Evolutionary conservation across 2,329 filamentous ascomycete genomes (phyloP), one percentile per base, ranked within the genome.

Genomic region (Pseudopithomyces maydicus): DNA sequence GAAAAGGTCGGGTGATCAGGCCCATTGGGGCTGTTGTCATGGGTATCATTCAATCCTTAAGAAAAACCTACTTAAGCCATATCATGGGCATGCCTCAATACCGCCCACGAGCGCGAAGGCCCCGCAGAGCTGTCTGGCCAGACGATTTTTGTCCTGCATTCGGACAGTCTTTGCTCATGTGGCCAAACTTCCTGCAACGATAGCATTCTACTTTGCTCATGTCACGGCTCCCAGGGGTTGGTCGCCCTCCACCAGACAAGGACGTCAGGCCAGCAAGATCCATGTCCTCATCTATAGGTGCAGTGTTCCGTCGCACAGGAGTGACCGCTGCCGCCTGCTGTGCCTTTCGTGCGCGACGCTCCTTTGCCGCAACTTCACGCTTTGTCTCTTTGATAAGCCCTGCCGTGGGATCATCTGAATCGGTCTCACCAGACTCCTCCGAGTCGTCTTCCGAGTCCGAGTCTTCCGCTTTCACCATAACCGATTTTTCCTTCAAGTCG

Each of bases 251-350:
- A 38, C 80, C 79, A 56, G 88, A 90, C 45, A 91, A 85, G 1
- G 86, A 88, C 4, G 80, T 82, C 54, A 88, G 71, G 22, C 81
- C 81, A 67, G 88, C 88, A 54, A 91, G 75, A 58, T 88, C 66
- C 54, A 63, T 88, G 50, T 90, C 81, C 54, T 89, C 85, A 71
- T 88, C 89, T 72, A 86, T 86, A 66, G 84, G 82, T 41, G 85
- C 84, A 7, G 85, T 83, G 17, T 88, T 73, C 62, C 85, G 79
- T 61, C 78, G 76, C 12, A 19, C 29, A 22, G 81, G 82, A 22
- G 76, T 76, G 49, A 79, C 78, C 56, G 83, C 81, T 23, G 77
- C 77, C 47, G 81, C 80, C 65, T 79, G 80, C 67, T 80, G 81
- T 38, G 77, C 77, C 64, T 78, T 73, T 32, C 78, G 77, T 49